phyloP scores from a whole-genome alignment of 2,329 filamentous ascomycete species.

The Colletotrichum lentis region DNA sequence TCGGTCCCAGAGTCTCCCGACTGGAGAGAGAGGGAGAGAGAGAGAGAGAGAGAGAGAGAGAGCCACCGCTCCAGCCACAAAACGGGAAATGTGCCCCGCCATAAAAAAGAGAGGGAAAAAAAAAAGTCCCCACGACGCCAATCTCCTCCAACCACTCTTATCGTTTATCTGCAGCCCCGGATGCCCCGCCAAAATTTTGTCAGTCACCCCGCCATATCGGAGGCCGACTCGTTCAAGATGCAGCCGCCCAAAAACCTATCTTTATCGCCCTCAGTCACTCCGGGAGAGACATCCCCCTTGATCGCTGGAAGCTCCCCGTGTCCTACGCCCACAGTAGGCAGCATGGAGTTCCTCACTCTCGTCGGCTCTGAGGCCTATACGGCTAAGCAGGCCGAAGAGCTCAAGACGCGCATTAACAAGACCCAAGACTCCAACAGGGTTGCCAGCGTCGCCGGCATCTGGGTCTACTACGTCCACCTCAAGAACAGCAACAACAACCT shows the following conservation, averaged over 20 bases:
- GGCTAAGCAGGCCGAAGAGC: constrained; percentile 53
- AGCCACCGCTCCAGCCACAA: constrained; percentile 32
- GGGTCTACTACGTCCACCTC: constrained; percentile 74
- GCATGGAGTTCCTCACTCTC: constrained; percentile 45
- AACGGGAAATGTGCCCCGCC: constrained; percentile 31
- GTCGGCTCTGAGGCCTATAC: constrained; percentile 61
- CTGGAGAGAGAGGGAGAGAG: no score
- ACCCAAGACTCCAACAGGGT: constrained; percentile 47
- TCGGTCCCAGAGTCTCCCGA: neutral
- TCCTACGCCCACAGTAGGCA: constrained; percentile 33
- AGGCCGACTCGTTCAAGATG: constrained; percentile 32
- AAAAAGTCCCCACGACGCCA: constrained; percentile 12
- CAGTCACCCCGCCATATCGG: constrained; percentile 35
- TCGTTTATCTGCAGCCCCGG: constrained; percentile 31
- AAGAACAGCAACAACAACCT: constrained; percentile 54
- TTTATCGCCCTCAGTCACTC: constrained; percentile 28
- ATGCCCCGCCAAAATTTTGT: constrained; percentile 37
- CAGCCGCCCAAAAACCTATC: constrained; percentile 29
- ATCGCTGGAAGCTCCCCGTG: constrained; percentile 37
- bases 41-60: constrained; percentile 8
- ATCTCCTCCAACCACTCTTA: constrained; percentile 34
- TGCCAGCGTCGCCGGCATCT: constrained; percentile 59
- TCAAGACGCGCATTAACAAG: constrained; percentile 56
- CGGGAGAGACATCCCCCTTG: constrained; percentile 36
- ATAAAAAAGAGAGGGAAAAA: constrained; percentile 1